phyloP scores from a whole-genome alignment of 2,329 filamentous ascomycete species.

The Penicillium fuscoglaucum region DNA sequence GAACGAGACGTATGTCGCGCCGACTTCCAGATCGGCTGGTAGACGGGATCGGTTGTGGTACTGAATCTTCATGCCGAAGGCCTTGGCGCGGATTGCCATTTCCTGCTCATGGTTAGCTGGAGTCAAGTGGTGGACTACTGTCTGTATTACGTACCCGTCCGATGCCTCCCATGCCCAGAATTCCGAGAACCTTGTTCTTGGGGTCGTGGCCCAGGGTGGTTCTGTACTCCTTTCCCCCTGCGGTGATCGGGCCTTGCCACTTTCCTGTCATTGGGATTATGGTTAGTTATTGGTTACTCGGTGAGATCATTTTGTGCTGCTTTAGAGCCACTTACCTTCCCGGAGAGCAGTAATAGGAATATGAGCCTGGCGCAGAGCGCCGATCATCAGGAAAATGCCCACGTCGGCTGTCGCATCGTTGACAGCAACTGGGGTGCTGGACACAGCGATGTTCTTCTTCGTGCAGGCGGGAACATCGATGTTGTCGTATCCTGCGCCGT shows the following conservation, averaged over 20 bases:
- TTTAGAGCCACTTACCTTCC: conserved; percentile 33
- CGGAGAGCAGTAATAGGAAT: conserved; percentile 44
- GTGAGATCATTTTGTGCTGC: too few relatives aligned
- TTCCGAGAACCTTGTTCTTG: conserved; percentile 47
- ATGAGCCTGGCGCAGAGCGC: conserved; percentile 47
- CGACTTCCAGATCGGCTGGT: conserved; percentile 42
- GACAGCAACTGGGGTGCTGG: conserved; percentile 49
- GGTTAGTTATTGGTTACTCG: background rate
- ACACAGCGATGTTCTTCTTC: conserved; percentile 43
- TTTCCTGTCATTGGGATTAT: conserved; percentile 27
- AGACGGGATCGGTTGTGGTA: conserved; percentile 50
- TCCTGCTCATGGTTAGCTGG: conserved; percentile 33
- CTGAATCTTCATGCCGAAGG: conserved; percentile 50
- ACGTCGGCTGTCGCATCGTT: conserved; percentile 51
- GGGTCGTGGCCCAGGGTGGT: conserved; percentile 48
- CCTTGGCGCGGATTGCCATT: conserved; percentile 47
- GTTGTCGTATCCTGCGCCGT: conserved; percentile 62
- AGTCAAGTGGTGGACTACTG: background rate
- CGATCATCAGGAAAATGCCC: conserved; percentile 51
- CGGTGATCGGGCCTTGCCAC: conserved; percentile 41
- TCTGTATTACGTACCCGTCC: conserved; percentile 40
- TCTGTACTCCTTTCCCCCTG: conserved; percentile 5
- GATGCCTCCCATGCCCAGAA: conserved; percentile 52
- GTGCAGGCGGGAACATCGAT: conserved; percentile 58
- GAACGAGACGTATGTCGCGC: conserved; percentile 48